Evolutionary conservation across 2,329 filamentous ascomycete genomes (phyloP), one percentile per base, ranked within the genome.

Genomic region (Biscogniauxia sp.): DNA sequence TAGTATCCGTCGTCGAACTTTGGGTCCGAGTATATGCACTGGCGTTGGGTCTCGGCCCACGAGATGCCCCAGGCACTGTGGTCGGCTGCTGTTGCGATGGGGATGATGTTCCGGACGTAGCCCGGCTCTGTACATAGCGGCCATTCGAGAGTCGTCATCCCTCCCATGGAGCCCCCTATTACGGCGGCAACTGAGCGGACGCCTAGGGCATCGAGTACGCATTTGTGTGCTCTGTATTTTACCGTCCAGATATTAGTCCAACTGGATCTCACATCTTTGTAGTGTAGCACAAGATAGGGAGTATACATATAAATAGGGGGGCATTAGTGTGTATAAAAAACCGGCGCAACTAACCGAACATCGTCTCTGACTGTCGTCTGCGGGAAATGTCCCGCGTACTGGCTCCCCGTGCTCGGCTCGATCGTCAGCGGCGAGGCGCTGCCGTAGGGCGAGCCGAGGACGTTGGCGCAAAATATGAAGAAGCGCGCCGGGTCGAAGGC

Each of bases 351-450:
- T 20, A 60, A 68, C 61, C 76, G 75, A 56, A 90, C 87, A 74
- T 90, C 88, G 72, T 90, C 88, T 65, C 86, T 78, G 45, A 89
- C 82, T 0, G 87, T 90, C 6, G 87, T 89, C 65, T 89, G 76
- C 51, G 88, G 88, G 61, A 90, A 90, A 63, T 89, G 86, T 8
- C 57, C 61, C 3, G 64, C 69, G 20, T 69, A 70, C 28, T 20
- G 61, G 52, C 58, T 58, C 19, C 67, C 68, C 17, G 61, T 69
- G 28, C 58, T 60, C 25, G 63, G 61, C 13, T 68, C 56, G n/a
- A 56, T 67, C 2, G 68, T 69, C 15, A 84, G 76, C 8, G 81
- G 79, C 62, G 81, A 83, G 5, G 80, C 81, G 68, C 79, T 83
- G 25, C 82, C 82, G 64, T 84, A 84, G 0, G 82, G 82, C 63